These are phyloP conservation scores for Lycium ferocissimum DNA, from an alignment of 257 asterid species.

Conservation along the genomic window DNA sequence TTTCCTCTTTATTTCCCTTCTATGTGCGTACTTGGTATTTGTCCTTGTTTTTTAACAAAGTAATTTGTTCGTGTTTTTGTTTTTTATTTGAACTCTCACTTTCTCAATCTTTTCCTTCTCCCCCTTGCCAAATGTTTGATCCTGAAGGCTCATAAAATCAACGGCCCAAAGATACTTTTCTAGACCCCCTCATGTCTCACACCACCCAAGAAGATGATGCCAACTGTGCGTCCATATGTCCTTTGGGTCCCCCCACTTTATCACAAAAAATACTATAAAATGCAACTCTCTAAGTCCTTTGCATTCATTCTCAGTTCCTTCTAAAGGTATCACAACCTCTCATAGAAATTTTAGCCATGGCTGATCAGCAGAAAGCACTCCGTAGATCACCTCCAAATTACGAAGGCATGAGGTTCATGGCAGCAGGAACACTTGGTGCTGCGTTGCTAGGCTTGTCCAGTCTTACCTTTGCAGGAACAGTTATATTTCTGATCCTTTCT, in stretches of 20 bases:
- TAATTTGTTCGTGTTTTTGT: too few species aligned
- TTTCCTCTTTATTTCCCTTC: background rate
- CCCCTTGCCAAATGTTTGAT: background rate
- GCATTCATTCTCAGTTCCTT: background rate
- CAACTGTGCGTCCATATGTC: background rate
- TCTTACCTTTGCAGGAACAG: slow-evolving; percentile 45
- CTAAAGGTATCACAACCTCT: background rate
- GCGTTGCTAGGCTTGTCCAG: slow-evolving; percentile 48
- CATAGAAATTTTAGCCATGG: slow-evolving; percentile 16
- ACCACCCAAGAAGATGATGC: slow-evolving; percentile 35
- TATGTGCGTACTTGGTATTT: too few species aligned
- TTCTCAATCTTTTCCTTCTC: too few species aligned
- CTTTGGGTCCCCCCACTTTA: slow-evolving; percentile 12
- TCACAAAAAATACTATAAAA: slow-evolving; percentile 14
- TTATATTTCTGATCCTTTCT: slow-evolving; percentile 43
- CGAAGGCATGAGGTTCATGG: slow-evolving; percentile 36
- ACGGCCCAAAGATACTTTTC: slow-evolving; percentile 28
- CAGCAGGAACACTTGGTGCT: slow-evolving; percentile 44
- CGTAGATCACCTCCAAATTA: slow-evolving; percentile 30
- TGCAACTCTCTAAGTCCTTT: background rate
- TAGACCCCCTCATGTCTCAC: slow-evolving; percentile 30
- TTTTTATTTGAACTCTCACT: too few species aligned
- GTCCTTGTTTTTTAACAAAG: too few species aligned
- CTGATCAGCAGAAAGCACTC: slow-evolving; percentile 42
- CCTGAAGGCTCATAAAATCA: slow-evolving; percentile 5